Conservation (phyloP, 2,329 filamentous ascomycete species). For the Dactylellina drechsleri region DNA sequence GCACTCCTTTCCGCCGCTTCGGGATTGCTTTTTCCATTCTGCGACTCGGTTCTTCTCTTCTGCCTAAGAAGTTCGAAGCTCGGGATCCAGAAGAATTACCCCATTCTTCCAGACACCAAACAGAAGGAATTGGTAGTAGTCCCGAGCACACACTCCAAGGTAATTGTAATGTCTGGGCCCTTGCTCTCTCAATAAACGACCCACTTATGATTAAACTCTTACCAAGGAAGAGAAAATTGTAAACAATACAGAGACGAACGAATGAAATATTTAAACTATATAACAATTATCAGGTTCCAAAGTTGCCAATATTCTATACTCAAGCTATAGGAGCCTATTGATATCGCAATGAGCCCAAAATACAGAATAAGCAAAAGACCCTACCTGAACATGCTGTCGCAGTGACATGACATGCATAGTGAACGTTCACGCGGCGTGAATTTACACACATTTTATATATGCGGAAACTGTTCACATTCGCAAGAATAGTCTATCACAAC, state of each 20-base stretch:
- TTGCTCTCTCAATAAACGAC: conserved; percentile 1
- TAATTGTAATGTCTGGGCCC: conserved; percentile 18
- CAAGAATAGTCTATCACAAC: conserved; percentile 27
- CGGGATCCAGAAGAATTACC: conserved; percentile 53
- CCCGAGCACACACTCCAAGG: too few relatives aligned
- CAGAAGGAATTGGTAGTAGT: neutral
- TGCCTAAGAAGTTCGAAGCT: conserved; percentile 55
- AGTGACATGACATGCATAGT: conserved; percentile 5
- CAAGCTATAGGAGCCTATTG: too few relatives aligned
- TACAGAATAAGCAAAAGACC: neutral
- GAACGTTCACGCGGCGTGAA: conserved; percentile 38
- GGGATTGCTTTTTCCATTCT: conserved; percentile 48
- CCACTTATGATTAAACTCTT: conserved; percentile 23
- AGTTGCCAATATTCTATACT: neutral
- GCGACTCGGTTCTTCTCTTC: conserved; percentile 53
- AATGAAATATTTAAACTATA: neutral
- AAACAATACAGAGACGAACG: conserved; percentile 18
- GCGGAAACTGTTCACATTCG: conserved; percentile 47
- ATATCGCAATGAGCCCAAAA: too few relatives aligned
- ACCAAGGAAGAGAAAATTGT: conserved; percentile 21
- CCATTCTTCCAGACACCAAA: conserved; percentile 51
- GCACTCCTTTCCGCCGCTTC: conserved; percentile 21
- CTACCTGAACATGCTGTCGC: neutral
- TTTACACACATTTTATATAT: conserved; percentile 33
- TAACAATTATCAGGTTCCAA: conserved; percentile 1